These are phyloP conservation scores for Epichloe gansuensis DNA, from an alignment of 2,329 filamentous ascomycete genomes.

Conservation along the genomic window DNA sequence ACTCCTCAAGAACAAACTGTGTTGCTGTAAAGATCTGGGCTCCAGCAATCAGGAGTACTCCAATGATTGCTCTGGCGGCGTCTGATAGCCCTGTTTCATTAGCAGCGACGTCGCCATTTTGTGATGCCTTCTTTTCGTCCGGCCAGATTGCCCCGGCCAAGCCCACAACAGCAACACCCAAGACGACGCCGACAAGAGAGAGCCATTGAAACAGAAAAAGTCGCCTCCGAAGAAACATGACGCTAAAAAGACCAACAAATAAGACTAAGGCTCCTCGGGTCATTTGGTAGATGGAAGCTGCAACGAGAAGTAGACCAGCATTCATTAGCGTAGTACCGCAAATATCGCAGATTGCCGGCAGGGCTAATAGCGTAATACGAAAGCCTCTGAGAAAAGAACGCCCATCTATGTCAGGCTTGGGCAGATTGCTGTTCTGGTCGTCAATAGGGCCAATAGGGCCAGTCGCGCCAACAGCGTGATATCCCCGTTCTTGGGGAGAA, in stretches of 20 bases:
- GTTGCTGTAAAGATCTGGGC: constrained; percentile 95
- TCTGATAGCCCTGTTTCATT: constrained; percentile 26
- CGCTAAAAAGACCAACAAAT: constrained; percentile 92
- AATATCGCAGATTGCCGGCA: constrained; percentile 89
- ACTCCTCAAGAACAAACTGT: constrained; percentile 93
- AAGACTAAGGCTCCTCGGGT: constrained; percentile 87
- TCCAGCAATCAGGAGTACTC: constrained; percentile 80
- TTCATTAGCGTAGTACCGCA: constrained; percentile 96
- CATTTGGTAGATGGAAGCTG: constrained; percentile 97
- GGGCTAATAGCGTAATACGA: constrained; percentile 61
- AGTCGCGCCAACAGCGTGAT: constrained; percentile 50
- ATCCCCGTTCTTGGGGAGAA: constrained; percentile 39
- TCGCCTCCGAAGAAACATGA: constrained; percentile 72
- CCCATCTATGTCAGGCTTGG: constrained; percentile 36
- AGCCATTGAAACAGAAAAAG: constrained; percentile 87
- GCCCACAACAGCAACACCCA: constrained; percentile 81
- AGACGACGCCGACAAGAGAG: constrained; percentile 72
- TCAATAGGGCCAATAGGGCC: constrained; percentile 26
- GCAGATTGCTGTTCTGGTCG: constrained; percentile 11
- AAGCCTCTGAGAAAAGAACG: constrained; percentile 55
- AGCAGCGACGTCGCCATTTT: constrained; percentile 16
- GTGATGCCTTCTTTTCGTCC: constrained; percentile 41
- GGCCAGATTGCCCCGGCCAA: constrained; percentile 75
- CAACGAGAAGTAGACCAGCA: constrained; percentile 83
- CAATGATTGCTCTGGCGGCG: constrained; percentile 51